Evolutionary conservation across 1,284 basidiomycete species (phyloP).

Genomic region (Coniophora puteana): DNA sequence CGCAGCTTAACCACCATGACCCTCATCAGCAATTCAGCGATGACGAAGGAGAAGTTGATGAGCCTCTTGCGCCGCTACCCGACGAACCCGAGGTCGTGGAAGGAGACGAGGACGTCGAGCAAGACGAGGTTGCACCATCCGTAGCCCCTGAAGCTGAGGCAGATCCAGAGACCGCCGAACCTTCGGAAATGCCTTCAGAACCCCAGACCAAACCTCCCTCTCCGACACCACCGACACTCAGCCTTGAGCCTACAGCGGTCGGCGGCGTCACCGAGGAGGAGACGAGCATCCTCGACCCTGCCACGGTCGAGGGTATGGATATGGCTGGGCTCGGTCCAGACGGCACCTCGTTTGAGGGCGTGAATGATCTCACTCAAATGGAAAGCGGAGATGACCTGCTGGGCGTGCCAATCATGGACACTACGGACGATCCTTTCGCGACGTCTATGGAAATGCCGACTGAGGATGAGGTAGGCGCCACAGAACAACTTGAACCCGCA

Average conservation of each 20-base stretch:
- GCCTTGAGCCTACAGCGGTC: conserved; percentile 31
- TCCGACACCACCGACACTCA: conserved; percentile 49
- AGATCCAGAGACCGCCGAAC: conserved; percentile 25
- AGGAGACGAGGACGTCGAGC: conserved; percentile 56
- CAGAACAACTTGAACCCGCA: too few relatives aligned
- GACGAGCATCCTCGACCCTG: conserved; percentile 36
- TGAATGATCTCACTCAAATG: conserved; percentile 55
- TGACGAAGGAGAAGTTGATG: conserved; percentile 71
- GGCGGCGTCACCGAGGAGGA: conserved; percentile 29
- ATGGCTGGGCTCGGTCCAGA: conserved; percentile 63
- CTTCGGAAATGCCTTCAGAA: conserved; percentile 36
- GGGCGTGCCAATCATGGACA: conserved; percentile 59
- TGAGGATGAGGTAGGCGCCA: too few relatives aligned
- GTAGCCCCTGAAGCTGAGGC: conserved; percentile 36
- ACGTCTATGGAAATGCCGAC: conserved; percentile 23
- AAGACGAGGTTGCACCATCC: conserved; percentile 60
- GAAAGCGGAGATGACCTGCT: conserved; percentile 46
- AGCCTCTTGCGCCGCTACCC: conserved; percentile 71
- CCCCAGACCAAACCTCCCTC: conserved; percentile 56
- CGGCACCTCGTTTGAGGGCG: conserved; percentile 51
- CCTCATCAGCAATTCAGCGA: conserved; percentile 70
- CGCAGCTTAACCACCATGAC: conserved; percentile 8
- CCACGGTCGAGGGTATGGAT: conserved; percentile 44
- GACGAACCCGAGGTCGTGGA: conserved; percentile 67
- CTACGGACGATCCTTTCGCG: conserved; percentile 54